Evolutionary conservation across 148 eudicot genomes (phyloP).

Genomic region (Dysphania ambrosioides): DNA sequence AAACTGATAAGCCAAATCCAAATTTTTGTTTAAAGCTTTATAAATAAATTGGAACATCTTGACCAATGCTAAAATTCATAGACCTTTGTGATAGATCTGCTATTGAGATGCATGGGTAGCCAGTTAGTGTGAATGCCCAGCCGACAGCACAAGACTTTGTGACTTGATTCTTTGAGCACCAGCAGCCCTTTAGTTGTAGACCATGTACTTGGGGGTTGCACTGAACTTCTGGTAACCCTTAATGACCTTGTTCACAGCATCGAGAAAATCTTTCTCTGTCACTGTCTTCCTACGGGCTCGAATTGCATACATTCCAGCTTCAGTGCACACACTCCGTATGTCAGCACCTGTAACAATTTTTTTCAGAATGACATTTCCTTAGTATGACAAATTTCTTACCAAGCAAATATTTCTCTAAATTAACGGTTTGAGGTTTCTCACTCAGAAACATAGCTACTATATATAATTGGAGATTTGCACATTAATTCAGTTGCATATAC

Average conservation of each 20-base stretch:
- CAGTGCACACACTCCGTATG: constrained; percentile 93
- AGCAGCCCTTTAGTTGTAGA: constrained; percentile 54
- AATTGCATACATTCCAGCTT: constrained; percentile 95
- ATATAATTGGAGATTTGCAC: not conserved
- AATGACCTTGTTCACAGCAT: constrained; percentile 96
- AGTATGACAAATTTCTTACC: not conserved
- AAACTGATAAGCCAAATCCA: not conserved
- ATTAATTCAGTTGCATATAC: too few relatives aligned
- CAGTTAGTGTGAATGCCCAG: not conserved
- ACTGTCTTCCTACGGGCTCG: constrained; percentile 90
- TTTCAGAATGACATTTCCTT: not conserved
- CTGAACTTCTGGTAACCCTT: constrained; percentile 98
- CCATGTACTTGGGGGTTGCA: constrained; percentile 95
- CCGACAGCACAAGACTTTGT: not conserved
- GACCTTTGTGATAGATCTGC: not conserved
- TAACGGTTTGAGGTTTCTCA: not conserved
- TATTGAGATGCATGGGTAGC: not conserved
- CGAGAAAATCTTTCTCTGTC: constrained; percentile 89
- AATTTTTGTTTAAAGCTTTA: not conserved
- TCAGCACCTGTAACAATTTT: constrained; percentile 62
- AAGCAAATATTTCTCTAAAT: not conserved
- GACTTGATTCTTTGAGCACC: not conserved
- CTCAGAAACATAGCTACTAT: not conserved
- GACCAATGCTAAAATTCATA: not conserved
- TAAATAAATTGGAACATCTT: not conserved